A percentile compares a stretch with the other conserved stretches of the same genome.
Conservation (phyloP, 139 green algal genomes). For the Ettlia oleoabundans region DNA sequence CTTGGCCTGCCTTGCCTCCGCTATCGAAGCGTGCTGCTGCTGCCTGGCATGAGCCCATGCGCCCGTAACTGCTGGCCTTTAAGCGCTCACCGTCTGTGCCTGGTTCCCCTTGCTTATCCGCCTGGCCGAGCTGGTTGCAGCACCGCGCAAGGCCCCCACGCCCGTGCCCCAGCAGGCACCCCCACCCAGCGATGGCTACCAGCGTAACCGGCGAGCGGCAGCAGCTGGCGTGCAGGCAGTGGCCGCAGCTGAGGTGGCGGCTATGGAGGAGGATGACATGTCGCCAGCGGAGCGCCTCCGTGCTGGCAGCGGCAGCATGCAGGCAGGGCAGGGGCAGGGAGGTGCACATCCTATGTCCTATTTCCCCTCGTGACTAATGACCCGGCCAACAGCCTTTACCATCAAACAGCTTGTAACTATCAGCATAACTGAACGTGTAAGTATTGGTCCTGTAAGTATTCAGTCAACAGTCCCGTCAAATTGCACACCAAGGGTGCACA, state of each 20-base stretch:
- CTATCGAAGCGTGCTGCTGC: no score
- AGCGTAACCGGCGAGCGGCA: slow-evolving; percentile 31
- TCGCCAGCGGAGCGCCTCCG: neutral
- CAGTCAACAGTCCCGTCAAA: neutral
- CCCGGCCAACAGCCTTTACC: neutral
- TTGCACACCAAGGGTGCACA: no score
- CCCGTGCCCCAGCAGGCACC: neutral
- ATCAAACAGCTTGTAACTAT: no score
- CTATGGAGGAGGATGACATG: slow-evolving; percentile 43
- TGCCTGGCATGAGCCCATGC: no score
- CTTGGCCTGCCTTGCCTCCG: no score
- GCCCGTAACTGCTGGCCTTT: no score
- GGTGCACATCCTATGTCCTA: neutral
- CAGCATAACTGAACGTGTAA: no score
- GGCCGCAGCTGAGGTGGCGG: slow-evolving; percentile 35
- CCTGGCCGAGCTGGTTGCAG: no score
- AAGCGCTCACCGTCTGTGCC: no score
- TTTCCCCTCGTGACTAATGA: neutral
- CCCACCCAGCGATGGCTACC: slow-evolving; percentile 17
- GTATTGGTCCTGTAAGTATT: neutral
- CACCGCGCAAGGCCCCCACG: slow-evolving; percentile 22
- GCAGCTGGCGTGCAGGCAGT: slow-evolving; percentile 39
- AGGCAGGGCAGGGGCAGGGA: neutral
- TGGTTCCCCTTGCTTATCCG: no score
- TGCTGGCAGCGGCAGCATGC: no score